phyloP scores from a whole-genome alignment of 108 stramenopile genomes.

The Schizochytrium sp. region DNA sequence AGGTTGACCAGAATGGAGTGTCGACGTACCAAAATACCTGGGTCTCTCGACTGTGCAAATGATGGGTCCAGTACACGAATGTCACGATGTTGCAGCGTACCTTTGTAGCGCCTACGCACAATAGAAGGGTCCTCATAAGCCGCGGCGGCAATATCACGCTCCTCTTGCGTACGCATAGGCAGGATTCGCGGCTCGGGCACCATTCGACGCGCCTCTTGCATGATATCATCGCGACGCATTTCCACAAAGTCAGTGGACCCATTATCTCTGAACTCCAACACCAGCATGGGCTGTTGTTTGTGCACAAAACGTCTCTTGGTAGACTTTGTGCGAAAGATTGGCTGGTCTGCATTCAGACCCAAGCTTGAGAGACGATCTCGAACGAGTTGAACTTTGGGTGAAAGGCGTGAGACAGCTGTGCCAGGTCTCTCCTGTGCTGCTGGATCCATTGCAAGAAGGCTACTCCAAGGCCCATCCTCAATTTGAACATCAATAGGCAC shows the following conservation, averaged over 20 bases:
- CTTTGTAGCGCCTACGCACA: slow-evolving; percentile 50
- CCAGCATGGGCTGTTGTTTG: slow-evolving; percentile 41
- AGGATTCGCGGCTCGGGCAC: slow-evolving; percentile 23
- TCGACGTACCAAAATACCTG: slow-evolving; percentile 32
- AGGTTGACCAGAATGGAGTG: slow-evolving; percentile 54
- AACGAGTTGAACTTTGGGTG: not conserved
- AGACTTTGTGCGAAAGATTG: slow-evolving; percentile 15
- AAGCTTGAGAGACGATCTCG: not conserved
- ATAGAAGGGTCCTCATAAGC: not conserved
- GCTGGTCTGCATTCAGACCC: not conserved
- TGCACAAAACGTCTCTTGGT: slow-evolving; percentile 54
- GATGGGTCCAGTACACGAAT: slow-evolving; percentile 1
- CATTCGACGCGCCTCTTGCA: slow-evolving; percentile 40
- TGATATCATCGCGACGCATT: slow-evolving; percentile 23
- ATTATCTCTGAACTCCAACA: slow-evolving; percentile 27
- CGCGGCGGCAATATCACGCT: not conserved
- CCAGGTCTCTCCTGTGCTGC: not conserved
- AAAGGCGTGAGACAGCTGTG: not conserved
- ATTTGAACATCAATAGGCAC: no score
- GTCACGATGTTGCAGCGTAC: slow-evolving; percentile 56
- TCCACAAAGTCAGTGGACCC: slow-evolving; percentile 4
- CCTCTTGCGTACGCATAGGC: not conserved
- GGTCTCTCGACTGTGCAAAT: slow-evolving; percentile 52
- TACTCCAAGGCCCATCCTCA: no score
- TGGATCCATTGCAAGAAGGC: not conserved